These are phyloP conservation scores for Botrytis sinoallii DNA, from an alignment of 2,329 filamentous ascomycete species.

Conservation along the genomic window DNA sequence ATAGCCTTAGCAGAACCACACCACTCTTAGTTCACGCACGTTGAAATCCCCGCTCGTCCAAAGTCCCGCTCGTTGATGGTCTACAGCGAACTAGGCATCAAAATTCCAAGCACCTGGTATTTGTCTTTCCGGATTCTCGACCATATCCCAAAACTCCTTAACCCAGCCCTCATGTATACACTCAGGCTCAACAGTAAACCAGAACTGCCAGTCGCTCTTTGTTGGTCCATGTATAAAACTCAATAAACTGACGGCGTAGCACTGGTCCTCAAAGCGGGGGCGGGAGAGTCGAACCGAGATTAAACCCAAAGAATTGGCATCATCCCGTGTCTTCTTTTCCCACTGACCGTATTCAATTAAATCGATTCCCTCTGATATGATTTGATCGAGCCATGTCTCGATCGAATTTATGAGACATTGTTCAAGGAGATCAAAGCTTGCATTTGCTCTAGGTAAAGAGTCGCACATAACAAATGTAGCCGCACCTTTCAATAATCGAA, in stretches of 20 bases:
- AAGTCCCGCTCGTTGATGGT: no score
- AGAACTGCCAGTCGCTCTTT: neutral
- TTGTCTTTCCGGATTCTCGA: neutral
- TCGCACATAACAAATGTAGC: rapidly evolving
- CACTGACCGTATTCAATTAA: neutral
- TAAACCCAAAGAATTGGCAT: no score
- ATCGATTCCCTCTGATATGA: neutral
- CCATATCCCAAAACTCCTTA: neutral
- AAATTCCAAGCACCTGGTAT: neutral
- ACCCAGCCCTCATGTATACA: rapidly evolving
- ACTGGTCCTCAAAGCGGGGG: no score
- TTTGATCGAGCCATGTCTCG: neutral
- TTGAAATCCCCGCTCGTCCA: no score
- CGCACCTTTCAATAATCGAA: rapidly evolving
- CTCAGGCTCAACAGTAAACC: neutral
- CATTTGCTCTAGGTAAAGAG: rapidly evolving
- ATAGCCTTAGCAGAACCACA: neutral
- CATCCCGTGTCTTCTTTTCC: neutral
- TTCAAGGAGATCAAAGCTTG: rapidly evolving
- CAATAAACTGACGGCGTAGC: neutral
- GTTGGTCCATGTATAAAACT: neutral
- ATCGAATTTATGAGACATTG: rapidly evolving
- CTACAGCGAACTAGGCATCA: neutral
- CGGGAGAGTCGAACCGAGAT: no score
- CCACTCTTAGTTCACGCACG: neutral